These are phyloP conservation scores for Pichia sp. DNA, from an alignment of 1,139 yeast species.

Conservation along the genomic window DNA sequence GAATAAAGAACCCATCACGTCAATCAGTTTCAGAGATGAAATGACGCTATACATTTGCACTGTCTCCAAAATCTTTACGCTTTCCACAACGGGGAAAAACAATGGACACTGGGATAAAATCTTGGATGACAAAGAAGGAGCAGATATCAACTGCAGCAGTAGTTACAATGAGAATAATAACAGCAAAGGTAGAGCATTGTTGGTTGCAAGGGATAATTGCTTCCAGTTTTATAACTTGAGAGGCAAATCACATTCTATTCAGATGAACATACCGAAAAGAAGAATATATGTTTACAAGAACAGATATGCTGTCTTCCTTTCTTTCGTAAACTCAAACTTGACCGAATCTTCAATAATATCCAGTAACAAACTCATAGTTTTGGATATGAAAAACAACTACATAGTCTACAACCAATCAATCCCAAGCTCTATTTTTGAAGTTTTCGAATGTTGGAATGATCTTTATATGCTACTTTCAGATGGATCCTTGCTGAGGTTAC, in stretches of 20 bases:
- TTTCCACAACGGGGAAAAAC: constrained; percentile 76
- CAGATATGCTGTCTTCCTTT: constrained; percentile 53
- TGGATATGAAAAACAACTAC: constrained; percentile 67
- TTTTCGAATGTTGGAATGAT: constrained; percentile 52
- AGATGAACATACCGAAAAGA: constrained; percentile 57
- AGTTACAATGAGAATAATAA: constrained; percentile 34
- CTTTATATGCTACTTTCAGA: constrained; percentile 64
- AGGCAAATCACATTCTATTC: constrained; percentile 54
- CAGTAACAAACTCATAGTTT: constrained; percentile 52
- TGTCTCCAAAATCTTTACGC: constrained; percentile 63
- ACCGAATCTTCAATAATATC: constrained; percentile 27
- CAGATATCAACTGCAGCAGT: constrained; percentile 63
- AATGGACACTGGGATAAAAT: constrained; percentile 62
- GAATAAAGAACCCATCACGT: constrained; percentile 75
- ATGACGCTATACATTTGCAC: constrained; percentile 56
- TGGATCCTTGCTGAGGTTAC: constrained; percentile 66
- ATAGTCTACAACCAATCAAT: constrained; percentile 67
- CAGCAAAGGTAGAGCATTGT: constrained; percentile 37
- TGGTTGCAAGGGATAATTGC: constrained; percentile 52
- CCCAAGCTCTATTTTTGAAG: constrained; percentile 55
- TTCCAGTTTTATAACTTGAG: constrained; percentile 51
- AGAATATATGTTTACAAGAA: constrained; percentile 42
- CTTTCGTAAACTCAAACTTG: constrained; percentile 36
- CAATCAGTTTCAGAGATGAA: constrained; percentile 52
- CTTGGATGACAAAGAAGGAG: constrained; percentile 62